A percentile compares a stretch with the other conserved stretches of the same genome.
Evolutionary conservation across 2,329 filamentous ascomycete species (phyloP).

Genomic region (Aspergillus quadricinctus): DNA sequence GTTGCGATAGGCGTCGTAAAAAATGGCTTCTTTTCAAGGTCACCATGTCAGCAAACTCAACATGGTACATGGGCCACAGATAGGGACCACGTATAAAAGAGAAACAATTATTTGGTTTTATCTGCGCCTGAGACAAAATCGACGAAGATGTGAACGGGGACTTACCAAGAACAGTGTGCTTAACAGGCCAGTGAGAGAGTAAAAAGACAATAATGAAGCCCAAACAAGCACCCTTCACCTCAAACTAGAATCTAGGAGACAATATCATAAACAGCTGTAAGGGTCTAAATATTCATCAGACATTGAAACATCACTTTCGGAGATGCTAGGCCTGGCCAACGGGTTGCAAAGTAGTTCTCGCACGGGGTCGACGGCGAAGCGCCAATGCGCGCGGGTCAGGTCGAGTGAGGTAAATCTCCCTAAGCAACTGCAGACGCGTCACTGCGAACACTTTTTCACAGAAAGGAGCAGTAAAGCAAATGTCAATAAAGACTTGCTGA

Average conservation of each 20-base stretch:
- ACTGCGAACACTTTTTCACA: background rate
- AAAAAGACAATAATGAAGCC: background rate
- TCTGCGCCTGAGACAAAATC: background rate
- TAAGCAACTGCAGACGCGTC: background rate
- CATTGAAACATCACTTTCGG: background rate
- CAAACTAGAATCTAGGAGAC: background rate
- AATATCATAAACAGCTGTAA: background rate
- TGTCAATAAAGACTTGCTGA: background rate
- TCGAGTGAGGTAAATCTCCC: background rate
- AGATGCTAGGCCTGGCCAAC: background rate
- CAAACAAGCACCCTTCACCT: background rate
- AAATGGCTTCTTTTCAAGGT: background rate
- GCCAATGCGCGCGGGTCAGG: background rate
- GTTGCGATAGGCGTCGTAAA: conserved; percentile 2
- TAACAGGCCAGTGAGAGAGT: background rate
- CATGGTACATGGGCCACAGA: background rate
- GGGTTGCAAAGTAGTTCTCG: background rate
- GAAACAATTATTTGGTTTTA: background rate
- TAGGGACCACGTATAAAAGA: background rate
- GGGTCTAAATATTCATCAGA: background rate
- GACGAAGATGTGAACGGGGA: background rate
- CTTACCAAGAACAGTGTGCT: background rate
- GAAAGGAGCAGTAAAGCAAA: background rate
- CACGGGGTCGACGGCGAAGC: background rate
- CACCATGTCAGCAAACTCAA: conserved; percentile 9